phyloP scores from a whole-genome alignment of 2,329 filamentous ascomycete species.

The Fusarium graminum region DNA sequence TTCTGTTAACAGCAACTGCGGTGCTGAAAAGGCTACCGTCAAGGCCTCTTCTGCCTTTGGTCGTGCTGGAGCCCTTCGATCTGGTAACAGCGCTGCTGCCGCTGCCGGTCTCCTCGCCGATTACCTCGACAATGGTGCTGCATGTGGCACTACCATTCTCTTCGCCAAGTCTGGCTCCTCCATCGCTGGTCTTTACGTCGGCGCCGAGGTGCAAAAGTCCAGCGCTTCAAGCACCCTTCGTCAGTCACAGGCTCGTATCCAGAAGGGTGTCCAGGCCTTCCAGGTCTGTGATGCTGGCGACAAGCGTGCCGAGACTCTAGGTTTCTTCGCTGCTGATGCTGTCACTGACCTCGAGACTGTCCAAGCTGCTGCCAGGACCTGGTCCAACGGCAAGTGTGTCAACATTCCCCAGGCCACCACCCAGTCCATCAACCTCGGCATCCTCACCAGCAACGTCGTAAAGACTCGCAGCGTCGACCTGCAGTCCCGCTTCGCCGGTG shows the following conservation, averaged over 20 bases:
- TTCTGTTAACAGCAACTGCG: constrained; percentile 38
- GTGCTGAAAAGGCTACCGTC: constrained; percentile 36
- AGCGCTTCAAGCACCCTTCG: constrained; percentile 36
- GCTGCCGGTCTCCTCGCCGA: constrained; percentile 38
- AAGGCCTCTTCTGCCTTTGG: constrained; percentile 33
- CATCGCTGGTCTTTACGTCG: constrained; percentile 43
- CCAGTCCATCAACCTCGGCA: constrained; percentile 28
- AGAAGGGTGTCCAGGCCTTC: constrained; percentile 37
- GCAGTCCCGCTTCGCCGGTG: constrained; percentile 33
- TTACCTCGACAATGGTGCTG: constrained; percentile 37
- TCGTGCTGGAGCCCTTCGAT: constrained; percentile 12
- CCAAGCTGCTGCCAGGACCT: constrained; percentile 38
- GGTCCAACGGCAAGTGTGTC: constrained; percentile 43
- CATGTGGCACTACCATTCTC: constrained; percentile 42
- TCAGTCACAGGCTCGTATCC: constrained; percentile 26
- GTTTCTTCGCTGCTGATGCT: constrained; percentile 38
- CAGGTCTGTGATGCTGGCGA: constrained; percentile 40
- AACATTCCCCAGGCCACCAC: constrained; percentile 15
- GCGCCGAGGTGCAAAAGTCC: constrained; percentile 44
- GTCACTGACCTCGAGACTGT: constrained; percentile 30
- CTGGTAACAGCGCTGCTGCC: constrained; percentile 25
- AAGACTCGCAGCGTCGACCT: constrained; percentile 37
- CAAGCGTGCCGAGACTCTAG: constrained; percentile 38
- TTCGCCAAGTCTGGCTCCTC: constrained; percentile 45
- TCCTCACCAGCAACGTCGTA: constrained; percentile 31